phyloP scores from a whole-genome alignment of 2,329 filamentous ascomycete species.

The Ophiostoma perfectum region DNA sequence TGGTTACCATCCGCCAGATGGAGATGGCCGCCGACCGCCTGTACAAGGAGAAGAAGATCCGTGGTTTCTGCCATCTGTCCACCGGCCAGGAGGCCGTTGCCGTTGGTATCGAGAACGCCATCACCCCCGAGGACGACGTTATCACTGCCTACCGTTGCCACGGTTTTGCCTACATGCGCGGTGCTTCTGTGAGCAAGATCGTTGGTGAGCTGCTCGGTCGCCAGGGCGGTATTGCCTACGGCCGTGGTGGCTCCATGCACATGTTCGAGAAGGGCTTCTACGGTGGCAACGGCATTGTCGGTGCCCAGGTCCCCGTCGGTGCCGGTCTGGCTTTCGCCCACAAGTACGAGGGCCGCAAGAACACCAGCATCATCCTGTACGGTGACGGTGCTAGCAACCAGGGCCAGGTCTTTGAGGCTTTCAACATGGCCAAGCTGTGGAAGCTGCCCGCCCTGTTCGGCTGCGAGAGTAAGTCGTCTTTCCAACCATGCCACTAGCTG shows the following conservation, averaged over 20 bases:
- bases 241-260: conserved; percentile 99
- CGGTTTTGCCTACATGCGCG: conserved; percentile 96
- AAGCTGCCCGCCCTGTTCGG: conserved; percentile 91
- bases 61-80: conserved; percentile 98
- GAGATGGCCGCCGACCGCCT: conserved; percentile 98
- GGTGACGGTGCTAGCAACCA: conserved; percentile 99
- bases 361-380: conserved; percentile 83
- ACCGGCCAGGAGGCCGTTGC: conserved; percentile 97
- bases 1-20: conserved; percentile 95
- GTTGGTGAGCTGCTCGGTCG: conserved; percentile 94
- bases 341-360: conserved; percentile 84
- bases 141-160: conserved; percentile 99
- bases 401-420: conserved; percentile 98
- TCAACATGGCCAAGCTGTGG: conserved; percentile 99
- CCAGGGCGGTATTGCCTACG: conserved; percentile 93
- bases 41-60: conserved; percentile 99
- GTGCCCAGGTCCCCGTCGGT: conserved; percentile 95
- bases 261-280: conserved; percentile 99
- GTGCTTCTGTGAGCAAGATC: conserved; percentile 81
- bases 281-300: conserved; percentile 97
- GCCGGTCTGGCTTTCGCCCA: conserved; percentile 95
- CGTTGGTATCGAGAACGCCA: conserved; percentile 92
- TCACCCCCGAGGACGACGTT: conserved; percentile 84
- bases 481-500: background rate
- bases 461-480: conserved; percentile 77